These are phyloP conservation scores for Lepraria neglecta DNA, from an alignment of 495 filamentous ascomycete species.

Conservation along the genomic window DNA sequence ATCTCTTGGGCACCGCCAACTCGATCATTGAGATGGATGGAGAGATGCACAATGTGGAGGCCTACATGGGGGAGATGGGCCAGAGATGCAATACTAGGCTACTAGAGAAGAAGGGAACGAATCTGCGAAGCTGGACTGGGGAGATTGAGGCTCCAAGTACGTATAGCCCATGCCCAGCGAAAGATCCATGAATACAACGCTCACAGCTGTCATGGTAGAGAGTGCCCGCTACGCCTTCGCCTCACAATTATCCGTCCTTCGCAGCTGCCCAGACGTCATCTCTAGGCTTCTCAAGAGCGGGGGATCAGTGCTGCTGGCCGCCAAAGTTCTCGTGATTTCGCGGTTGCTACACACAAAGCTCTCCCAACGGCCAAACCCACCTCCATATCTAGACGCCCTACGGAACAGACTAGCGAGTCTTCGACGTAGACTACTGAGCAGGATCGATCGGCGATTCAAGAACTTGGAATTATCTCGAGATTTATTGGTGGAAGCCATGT, in stretches of 20 bases:
- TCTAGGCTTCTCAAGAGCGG: slow-evolving; percentile 52
- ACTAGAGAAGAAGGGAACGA: slow-evolving; percentile 60
- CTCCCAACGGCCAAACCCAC: slow-evolving; percentile 43
- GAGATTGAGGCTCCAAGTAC: slow-evolving; percentile 43
- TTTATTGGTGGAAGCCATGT: slow-evolving; percentile 62
- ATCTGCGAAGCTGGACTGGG: slow-evolving; percentile 54
- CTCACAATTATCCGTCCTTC: slow-evolving; percentile 57
- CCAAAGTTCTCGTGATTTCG: slow-evolving; percentile 75
- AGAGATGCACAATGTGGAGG: slow-evolving; percentile 68
- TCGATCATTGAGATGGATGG: slow-evolving; percentile 82
- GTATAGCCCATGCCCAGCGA: not conserved
- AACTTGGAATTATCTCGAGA: slow-evolving; percentile 43
- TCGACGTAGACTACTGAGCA: slow-evolving; percentile 53
- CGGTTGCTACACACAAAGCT: slow-evolving; percentile 64
- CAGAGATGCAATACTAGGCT: slow-evolving; percentile 67
- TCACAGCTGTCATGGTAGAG: slow-evolving; percentile 35
- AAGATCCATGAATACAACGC: not conserved
- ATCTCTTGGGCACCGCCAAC: slow-evolving; percentile 87
- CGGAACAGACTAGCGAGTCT: slow-evolving; percentile 56
- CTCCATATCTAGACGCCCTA: slow-evolving; percentile 54
- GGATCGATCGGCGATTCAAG: slow-evolving; percentile 62
- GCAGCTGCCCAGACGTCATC: slow-evolving; percentile 50
- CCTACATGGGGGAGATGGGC: slow-evolving; percentile 63
- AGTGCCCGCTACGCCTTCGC: slow-evolving; percentile 49
- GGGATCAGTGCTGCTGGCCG: slow-evolving; percentile 57